Percentiles rank a stretch among this genome's conserved stretches.
These are phyloP conservation scores for Jaapia argillacea DNA, from an alignment of 768 basidiomycete genomes.

Conservation along the genomic window DNA sequence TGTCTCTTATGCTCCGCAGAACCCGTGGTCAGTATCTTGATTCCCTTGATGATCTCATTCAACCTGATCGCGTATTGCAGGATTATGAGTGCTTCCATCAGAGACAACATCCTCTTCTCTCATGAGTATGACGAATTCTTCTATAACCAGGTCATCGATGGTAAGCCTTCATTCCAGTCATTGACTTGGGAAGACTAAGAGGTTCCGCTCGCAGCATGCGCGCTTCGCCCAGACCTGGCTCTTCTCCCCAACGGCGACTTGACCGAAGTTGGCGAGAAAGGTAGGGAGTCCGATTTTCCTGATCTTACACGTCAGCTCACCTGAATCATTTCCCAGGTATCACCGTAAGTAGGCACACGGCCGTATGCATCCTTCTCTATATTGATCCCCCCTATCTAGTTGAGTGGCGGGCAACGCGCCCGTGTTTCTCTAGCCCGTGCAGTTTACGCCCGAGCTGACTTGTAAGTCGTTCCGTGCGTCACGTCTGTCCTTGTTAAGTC, in stretches of 20 bases:
- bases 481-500: neutral
- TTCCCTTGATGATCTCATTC: neutral
- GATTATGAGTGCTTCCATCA: constrained; percentile 79
- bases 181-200: neutral
- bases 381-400: constrained; percentile 29
- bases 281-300: too few species aligned
- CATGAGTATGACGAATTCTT: constrained; percentile 81
- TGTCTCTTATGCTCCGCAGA: constrained; percentile 79
- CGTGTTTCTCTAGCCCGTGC: constrained; percentile 79
- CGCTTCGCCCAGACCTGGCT: constrained; percentile 70
- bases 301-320: neutral
- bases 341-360: constrained; percentile 2
- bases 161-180: constrained; percentile 21
- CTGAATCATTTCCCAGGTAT: constrained; percentile 4
- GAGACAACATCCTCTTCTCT: constrained; percentile 89
- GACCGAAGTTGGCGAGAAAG: constrained; percentile 83
- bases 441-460: constrained; percentile 85
- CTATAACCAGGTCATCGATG: constrained; percentile 76
- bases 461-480: constrained; percentile 34
- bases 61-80: constrained; percentile 21
- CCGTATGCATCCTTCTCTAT: too few species aligned
- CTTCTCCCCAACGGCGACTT: constrained; percentile 75
- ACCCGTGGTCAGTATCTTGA: constrained; percentile 52
- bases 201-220: constrained; percentile 56
- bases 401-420: constrained; percentile 81